Percentiles rank a stretch among this genome's conserved stretches.
Evolutionary conservation across 2,329 filamentous ascomycete genomes (phyloP).

Genomic region (Acephala macrosclerotiorum): DNA sequence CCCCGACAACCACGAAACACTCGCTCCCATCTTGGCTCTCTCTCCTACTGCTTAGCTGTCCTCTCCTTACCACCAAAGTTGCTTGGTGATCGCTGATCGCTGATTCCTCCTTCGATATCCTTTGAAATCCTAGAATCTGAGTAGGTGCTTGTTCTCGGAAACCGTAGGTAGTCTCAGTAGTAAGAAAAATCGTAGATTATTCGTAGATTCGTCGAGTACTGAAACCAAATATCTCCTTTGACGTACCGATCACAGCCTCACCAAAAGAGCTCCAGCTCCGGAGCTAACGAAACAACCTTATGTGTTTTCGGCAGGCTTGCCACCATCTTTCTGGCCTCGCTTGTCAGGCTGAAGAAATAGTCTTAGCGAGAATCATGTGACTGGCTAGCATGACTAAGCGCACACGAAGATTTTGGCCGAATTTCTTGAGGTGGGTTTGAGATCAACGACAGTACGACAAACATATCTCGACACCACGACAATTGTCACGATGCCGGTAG

Average conservation of each 20-base stretch:
- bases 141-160: neutral
- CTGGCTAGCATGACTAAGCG: neutral
- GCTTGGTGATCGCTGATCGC: constrained; percentile 17
- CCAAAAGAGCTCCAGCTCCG: constrained; percentile 11
- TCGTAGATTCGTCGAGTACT: constrained; percentile 11
- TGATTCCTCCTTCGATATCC: constrained; percentile 9
- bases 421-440: neutral
- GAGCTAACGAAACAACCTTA: constrained; percentile 9
- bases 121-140: neutral
- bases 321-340: neutral
- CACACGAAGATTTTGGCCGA: constrained; percentile 17
- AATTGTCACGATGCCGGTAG: constrained; percentile 63
- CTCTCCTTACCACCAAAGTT: constrained; percentile 25
- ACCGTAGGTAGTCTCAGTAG: neutral
- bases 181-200: neutral
- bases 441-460: constrained; percentile 17
- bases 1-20: constrained; percentile 73
- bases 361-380: neutral
- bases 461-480: constrained; percentile 42
- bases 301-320: neutral
- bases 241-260: constrained; percentile 11
- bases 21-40: constrained; percentile 63
- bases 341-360: neutral
- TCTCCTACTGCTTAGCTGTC: constrained; percentile 22
- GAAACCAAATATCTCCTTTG: constrained; percentile 17